Conservation (phyloP, 1,139 yeast species). For the Yamadazyma songkhlaensis region DNA sequence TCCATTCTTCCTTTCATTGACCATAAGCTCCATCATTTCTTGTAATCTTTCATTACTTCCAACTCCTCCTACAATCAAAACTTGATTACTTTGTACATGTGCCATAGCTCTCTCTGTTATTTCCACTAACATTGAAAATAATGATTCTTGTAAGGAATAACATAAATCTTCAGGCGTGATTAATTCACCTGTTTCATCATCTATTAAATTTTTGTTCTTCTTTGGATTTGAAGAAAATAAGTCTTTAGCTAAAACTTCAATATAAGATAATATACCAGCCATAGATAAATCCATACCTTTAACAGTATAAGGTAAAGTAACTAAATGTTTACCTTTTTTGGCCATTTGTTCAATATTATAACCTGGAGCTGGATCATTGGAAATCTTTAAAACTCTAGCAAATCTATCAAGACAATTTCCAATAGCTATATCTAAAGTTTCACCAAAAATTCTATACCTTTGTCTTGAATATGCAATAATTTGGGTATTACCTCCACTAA, state of each 20-base stretch:
- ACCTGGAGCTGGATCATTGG: constrained; percentile 97
- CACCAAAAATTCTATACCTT: constrained; percentile 93
- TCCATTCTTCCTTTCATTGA: constrained; percentile 76
- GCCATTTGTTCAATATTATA: constrained; percentile 96
- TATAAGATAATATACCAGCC: constrained; percentile 89
- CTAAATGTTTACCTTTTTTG: constrained; percentile 63
- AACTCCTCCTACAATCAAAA: constrained; percentile 94
- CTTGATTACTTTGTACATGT: constrained; percentile 87
- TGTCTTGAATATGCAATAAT: constrained; percentile 95
- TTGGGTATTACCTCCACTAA: constrained; percentile 98
- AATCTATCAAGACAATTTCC: constrained; percentile 96
- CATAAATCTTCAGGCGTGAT: constrained; percentile 87
- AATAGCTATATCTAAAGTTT: constrained; percentile 93
- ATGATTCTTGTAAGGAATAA: constrained; percentile 85
- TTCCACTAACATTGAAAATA: constrained; percentile 95
- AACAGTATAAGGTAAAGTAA: constrained; percentile 88
- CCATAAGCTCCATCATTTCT: constrained; percentile 96
- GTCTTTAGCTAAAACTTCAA: constrained; percentile 78
- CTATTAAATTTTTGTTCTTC: constrained; percentile 45
- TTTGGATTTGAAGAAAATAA: constrained; percentile 49
- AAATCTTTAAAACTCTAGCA: constrained; percentile 83
- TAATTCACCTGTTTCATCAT: constrained; percentile 51
- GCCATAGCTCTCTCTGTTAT: constrained; percentile 99
- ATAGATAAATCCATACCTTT: constrained; percentile 98
- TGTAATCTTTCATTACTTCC: constrained; percentile 92